These are phyloP conservation scores for Globisporangium barbulae DNA, from an alignment of 352 stramenopile genomes.

Conservation along the genomic window DNA sequence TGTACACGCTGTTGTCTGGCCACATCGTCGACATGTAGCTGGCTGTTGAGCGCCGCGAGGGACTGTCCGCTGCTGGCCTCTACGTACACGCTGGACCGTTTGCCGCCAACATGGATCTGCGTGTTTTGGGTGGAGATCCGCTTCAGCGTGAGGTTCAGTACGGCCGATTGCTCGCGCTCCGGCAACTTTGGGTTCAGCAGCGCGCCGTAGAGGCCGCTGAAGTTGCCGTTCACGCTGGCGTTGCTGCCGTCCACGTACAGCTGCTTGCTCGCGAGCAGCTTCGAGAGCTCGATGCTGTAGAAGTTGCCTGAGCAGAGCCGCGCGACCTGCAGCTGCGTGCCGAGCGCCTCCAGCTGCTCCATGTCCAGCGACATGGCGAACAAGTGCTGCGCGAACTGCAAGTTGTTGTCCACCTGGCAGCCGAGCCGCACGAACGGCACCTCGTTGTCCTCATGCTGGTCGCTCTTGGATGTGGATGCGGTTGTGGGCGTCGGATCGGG, in stretches of 20 bases:
- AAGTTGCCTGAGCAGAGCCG: constrained; percentile 74
- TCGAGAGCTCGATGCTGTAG: constrained; percentile 37
- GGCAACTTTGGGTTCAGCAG: constrained; percentile 41
- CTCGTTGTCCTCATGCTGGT: constrained; percentile 1
- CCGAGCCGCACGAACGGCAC: constrained; percentile 53
- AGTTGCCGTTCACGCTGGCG: constrained; percentile 25
- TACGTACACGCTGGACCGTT: constrained; percentile 16
- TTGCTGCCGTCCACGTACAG: constrained; percentile 42
- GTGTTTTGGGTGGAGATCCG: constrained; percentile 7
- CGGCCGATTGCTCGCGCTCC: constrained; percentile 16
- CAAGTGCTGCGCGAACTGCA: constrained; percentile 74
- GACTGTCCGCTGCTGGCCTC: neutral
- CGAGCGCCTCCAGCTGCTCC: constrained; percentile 36
- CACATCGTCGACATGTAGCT: neutral
- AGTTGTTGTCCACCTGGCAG: constrained; percentile 74
- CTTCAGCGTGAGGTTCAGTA: constrained; percentile 31
- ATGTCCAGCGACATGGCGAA: constrained; percentile 58
- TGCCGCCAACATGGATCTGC: neutral
- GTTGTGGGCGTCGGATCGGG: constrained; percentile 45
- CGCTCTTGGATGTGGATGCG: neutral
- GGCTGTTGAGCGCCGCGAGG: constrained; percentile 8
- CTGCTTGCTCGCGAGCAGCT: constrained; percentile 31
- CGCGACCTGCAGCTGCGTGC: constrained; percentile 43
- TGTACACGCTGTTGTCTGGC: neutral
- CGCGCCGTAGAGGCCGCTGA: constrained; percentile 44